Percentiles rank a stretch among this genome's conserved stretches.
Evolutionary conservation across 352 stramenopile species (phyloP).

Genomic region (Phytopythium kandeliae): DNA sequence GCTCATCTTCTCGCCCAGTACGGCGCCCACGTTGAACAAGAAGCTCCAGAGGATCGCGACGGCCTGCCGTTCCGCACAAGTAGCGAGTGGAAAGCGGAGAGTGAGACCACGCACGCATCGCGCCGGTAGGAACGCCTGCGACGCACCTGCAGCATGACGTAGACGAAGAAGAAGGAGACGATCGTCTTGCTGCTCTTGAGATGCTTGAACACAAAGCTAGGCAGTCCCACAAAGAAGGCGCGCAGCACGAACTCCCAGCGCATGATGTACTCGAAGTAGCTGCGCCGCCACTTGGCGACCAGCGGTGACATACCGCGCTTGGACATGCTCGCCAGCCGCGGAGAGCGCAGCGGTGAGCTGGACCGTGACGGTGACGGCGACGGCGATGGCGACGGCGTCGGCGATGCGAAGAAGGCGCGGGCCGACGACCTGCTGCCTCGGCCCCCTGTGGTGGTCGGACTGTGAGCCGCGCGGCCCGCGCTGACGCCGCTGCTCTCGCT

Average conservation of each 20-base stretch:
- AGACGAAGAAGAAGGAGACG: constrained; percentile 80
- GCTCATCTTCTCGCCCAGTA: constrained; percentile 85
- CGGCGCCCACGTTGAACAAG: constrained; percentile 76
- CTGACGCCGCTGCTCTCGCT: background rate
- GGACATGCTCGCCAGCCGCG: background rate
- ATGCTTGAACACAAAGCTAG: constrained; percentile 41
- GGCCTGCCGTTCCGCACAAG: too few species aligned
- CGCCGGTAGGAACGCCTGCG: background rate
- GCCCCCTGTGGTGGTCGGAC: background rate
- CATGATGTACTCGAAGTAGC: constrained; percentile 65
- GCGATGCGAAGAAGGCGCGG: constrained; percentile 8
- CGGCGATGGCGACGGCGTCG: background rate
- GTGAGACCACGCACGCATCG: background rate
- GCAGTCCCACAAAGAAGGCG: constrained; percentile 48
- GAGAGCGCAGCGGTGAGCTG: background rate
- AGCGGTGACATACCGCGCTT: constrained; percentile 9
- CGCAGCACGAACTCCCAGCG: constrained; percentile 56
- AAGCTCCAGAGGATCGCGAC: constrained; percentile 85
- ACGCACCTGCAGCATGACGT: constrained; percentile 64
- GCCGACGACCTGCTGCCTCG: background rate
- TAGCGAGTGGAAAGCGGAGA: background rate
- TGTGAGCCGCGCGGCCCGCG: background rate
- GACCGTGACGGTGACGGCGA: background rate
- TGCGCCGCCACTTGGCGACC: constrained; percentile 32
- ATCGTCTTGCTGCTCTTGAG: constrained; percentile 47